Evolutionary conservation across 2,329 filamentous ascomycete species (phyloP).

Genomic region (Laburnicola sp.): DNA sequence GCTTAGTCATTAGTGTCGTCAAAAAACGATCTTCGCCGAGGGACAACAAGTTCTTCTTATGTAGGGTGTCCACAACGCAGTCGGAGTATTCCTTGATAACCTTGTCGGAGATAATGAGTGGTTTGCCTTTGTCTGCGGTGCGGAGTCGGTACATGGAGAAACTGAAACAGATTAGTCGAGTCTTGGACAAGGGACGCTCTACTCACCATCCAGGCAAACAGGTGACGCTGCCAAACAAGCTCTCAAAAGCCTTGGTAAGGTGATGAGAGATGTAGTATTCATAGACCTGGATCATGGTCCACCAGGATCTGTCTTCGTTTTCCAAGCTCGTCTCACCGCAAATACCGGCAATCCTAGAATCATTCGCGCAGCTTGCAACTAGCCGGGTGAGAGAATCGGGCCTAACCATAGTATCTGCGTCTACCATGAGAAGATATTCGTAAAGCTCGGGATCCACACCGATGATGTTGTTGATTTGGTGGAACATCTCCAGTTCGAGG

Average conservation of each 20-base stretch:
- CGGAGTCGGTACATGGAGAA: constrained; percentile 98
- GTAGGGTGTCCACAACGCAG: constrained; percentile 87
- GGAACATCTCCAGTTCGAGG: too few relatives aligned
- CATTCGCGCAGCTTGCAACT: too few relatives aligned
- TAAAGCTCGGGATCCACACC: too few relatives aligned
- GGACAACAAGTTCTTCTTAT: constrained; percentile 90
- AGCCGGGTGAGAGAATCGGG: too few relatives aligned
- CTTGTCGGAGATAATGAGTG: constrained; percentile 87
- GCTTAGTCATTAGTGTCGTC: constrained; percentile 96
- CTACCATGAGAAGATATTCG: too few relatives aligned
- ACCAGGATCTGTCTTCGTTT: constrained; percentile 94
- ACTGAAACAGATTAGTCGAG: constrained; percentile 56
- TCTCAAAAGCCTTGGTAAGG: constrained; percentile 95
- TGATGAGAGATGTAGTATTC: constrained; percentile 99
- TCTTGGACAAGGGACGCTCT: not conserved
- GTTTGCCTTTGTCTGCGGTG: constrained; percentile 90
- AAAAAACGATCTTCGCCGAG: constrained; percentile 96
- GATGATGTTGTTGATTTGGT: too few relatives aligned
- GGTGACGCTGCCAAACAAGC: constrained; percentile 94
- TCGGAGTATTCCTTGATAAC: constrained; percentile 88
- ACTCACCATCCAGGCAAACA: constrained; percentile 98
- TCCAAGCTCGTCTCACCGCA: too few relatives aligned
- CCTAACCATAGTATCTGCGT: too few relatives aligned
- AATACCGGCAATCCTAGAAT: too few relatives aligned
- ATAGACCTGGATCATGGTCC: constrained; percentile 99